Conservation (phyloP, 768 basidiomycete species). For the Termitomyces heimii region DNA sequence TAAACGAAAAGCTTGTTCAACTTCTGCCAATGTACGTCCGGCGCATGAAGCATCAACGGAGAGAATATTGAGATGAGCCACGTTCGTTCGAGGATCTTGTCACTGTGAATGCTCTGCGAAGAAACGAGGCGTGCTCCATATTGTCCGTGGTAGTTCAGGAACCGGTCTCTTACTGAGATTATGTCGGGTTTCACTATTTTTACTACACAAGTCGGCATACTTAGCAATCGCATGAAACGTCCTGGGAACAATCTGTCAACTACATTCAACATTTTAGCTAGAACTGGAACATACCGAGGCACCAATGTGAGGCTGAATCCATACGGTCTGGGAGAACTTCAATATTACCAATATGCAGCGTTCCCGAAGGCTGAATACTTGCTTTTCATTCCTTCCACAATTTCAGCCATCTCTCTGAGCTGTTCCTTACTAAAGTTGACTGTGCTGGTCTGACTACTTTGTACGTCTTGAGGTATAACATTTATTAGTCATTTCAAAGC, state of each 20-base stretch:
- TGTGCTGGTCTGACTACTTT: background rate
- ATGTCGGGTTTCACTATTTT: background rate
- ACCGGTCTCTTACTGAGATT: slow-evolving; percentile 16
- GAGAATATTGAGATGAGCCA: slow-evolving; percentile 38
- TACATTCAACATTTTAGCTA: background rate
- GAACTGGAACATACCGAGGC: background rate
- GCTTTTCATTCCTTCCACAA: slow-evolving; percentile 5
- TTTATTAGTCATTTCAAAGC: no score
- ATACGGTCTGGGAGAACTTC: background rate
- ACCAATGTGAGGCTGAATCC: slow-evolving; percentile 4
- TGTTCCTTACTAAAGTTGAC: background rate
- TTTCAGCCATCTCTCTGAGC: slow-evolving; percentile 6
- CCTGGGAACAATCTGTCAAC: background rate
- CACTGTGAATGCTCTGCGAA: slow-evolving; percentile 16
- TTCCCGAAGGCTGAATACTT: background rate
- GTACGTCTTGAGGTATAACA: background rate
- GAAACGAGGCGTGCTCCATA: slow-evolving; percentile 33
- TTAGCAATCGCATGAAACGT: background rate
- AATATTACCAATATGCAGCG: background rate
- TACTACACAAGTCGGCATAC: background rate
- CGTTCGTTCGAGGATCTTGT: slow-evolving; percentile 19
- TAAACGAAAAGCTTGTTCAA: slow-evolving; percentile 46
- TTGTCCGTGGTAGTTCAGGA: slow-evolving; percentile 38
- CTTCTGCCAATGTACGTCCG: slow-evolving; percentile 32
- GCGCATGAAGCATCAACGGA: slow-evolving; percentile 38